These are phyloP conservation scores for Dissophora globulifera DNA, from an alignment of 192 early-diverging fungal species.

Conservation along the genomic window DNA sequence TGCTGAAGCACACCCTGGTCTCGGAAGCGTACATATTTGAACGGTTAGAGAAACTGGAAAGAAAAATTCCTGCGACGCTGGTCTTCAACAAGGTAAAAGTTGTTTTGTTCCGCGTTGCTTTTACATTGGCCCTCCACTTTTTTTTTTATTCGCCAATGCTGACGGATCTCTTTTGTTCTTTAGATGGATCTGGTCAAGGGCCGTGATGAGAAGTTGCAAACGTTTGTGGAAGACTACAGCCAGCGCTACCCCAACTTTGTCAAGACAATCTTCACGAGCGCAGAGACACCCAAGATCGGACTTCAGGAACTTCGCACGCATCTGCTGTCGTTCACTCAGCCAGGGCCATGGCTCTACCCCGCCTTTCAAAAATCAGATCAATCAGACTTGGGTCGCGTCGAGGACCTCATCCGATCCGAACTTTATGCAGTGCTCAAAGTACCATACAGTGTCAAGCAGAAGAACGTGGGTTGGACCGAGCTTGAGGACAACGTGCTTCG, in stretches of 20 bases:
- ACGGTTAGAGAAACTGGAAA: slow-evolving; percentile 48
- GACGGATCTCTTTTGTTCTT: not conserved
- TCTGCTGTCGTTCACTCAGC: slow-evolving; percentile 42
- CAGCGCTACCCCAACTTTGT: slow-evolving; percentile 53
- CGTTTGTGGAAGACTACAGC: slow-evolving; percentile 45
- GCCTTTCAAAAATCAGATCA: slow-evolving; percentile 59
- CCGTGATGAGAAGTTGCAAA: slow-evolving; percentile 35
- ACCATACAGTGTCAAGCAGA: slow-evolving; percentile 67
- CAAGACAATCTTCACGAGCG: slow-evolving; percentile 27
- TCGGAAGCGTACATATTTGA: slow-evolving; percentile 62
- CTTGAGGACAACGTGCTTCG: slow-evolving; percentile 52
- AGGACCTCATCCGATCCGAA: slow-evolving; percentile 69
- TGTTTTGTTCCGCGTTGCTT: not conserved
- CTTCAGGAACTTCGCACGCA: slow-evolving; percentile 31
- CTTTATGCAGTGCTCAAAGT: slow-evolving; percentile 64
- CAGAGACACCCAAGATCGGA: slow-evolving; percentile 18
- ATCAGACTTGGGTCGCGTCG: slow-evolving; percentile 63
- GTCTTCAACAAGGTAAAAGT: slow-evolving; percentile 67
- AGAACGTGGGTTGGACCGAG: slow-evolving; percentile 67
- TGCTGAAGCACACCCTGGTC: slow-evolving; percentile 33
- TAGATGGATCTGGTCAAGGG: slow-evolving; percentile 61
- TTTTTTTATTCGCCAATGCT: too few relatives aligned
- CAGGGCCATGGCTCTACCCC: slow-evolving; percentile 64
- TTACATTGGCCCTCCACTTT: not conserved
- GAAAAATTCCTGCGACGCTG: slow-evolving; percentile 59